Base-by-base conservation (phyloP, 2,329 filamentous ascomycete species). In the Claviceps digitariae region DNA sequence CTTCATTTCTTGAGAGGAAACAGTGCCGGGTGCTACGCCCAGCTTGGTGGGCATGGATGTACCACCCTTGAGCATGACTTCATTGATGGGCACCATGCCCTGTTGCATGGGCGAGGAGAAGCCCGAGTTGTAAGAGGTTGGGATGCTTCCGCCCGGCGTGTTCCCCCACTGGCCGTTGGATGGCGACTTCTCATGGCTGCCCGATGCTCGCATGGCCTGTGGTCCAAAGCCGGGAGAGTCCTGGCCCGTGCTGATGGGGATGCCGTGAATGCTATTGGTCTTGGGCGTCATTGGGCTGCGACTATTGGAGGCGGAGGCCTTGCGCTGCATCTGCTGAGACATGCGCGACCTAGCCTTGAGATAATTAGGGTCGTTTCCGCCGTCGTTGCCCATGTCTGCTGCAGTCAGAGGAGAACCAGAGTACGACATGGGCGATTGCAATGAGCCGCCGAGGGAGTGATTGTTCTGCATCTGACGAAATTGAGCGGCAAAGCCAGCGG, bases 1-100 rank as follows among this genome's bases (percentile, higher is more conserved):
- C 79, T 97, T 97, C 63, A 90, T 90, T 67, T 97, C 93, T 63
- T 95, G 90, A 1, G 89, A 85, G 52, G 93, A 87, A 51, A 86
- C 76, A 17, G 75, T 72, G 41, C 66, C 66, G 17, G 71, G 64
- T 38, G 67, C 67, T n/a, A 66, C 74, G 52, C 78, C 79, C 51
- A 96, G 83, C 72, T 96, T 96, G 36, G 89, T 79, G 1, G 91
- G 91, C 72, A 97, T 84, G 1, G 91, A 96, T 38, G 87, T 86
- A 62, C 87, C 86, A 55, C 88, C 90, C 65, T 87, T 89, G 65
- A 90, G 84, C 65, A 98, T 79, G 51, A 96, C 86, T 63, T 95
- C 90, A 20, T 86, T 87, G 61, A 96, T 94, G 59, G 90, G 87
- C 20, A 84, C 79, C 65, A 87, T 75, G 27, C 79, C 77, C 21